Evolutionary conservation across 179 eudicot species (phyloP).

Genomic region (Gypsophila paniculata): DNA sequence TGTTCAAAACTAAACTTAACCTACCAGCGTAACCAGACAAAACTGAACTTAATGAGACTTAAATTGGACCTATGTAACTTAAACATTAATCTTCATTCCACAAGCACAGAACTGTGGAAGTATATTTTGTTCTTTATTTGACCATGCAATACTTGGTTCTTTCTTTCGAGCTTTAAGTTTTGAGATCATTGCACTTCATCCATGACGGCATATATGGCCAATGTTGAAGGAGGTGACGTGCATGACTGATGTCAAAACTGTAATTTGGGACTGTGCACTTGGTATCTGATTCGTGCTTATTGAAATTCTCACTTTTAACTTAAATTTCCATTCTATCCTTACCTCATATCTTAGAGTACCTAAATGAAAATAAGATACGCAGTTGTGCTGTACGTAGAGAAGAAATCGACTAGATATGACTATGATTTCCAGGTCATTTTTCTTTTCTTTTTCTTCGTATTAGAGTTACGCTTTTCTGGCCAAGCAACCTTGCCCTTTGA

Average conservation of each 20-base stretch:
- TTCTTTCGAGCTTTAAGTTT: constrained; percentile 4
- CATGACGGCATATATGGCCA: background rate
- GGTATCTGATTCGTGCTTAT: background rate
- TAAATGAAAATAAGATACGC: background rate
- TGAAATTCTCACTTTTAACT: background rate
- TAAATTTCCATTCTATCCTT: background rate
- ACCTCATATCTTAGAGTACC: background rate
- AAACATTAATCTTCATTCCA: too few relatives aligned
- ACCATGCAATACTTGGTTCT: background rate
- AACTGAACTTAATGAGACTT: too few relatives aligned
- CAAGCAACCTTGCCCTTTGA: background rate
- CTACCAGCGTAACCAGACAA: too few relatives aligned
- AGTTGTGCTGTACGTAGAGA: background rate
- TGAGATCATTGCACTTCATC: background rate
- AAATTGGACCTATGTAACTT: too few relatives aligned
- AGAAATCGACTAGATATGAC: background rate
- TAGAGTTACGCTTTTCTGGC: background rate
- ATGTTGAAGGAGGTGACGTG: background rate
- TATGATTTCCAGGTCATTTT: background rate
- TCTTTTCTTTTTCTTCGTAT: background rate
- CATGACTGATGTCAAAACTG: background rate
- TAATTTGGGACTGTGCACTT: background rate
- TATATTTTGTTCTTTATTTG: background rate
- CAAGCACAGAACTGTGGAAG: background rate
- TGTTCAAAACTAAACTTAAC: too few relatives aligned